phyloP scores from a whole-genome alignment of 2,329 filamentous ascomycete species.

The Periconia digitata region DNA sequence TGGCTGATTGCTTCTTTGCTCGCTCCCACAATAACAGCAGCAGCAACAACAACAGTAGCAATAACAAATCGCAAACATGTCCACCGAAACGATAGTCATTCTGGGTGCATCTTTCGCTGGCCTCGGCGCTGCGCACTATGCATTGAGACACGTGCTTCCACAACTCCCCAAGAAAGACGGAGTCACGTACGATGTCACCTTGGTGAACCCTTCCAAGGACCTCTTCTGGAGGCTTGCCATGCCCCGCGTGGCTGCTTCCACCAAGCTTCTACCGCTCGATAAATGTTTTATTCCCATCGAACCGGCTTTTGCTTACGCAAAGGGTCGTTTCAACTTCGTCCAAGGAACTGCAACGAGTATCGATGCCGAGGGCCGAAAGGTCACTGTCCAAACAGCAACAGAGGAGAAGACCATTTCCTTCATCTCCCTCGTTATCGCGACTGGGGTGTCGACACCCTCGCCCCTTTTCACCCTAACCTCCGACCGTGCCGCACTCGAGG shows the following conservation, averaged over 20 bases:
- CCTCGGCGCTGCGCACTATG: conserved; percentile 39
- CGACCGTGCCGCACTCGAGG: conserved; percentile 25
- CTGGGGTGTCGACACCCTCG: conserved; percentile 53
- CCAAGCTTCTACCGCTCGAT: conserved; percentile 50
- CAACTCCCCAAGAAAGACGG: conserved; percentile 36
- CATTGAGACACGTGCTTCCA: conserved; percentile 39
- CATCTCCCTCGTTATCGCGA: conserved; percentile 58
- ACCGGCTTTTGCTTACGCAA: conserved; percentile 54
- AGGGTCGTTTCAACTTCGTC: conserved; percentile 54
- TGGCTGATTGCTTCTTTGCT: conserved; percentile 7
- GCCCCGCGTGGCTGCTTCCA: conserved; percentile 56
- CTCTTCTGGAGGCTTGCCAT: conserved; percentile 59
- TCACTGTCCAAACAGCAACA: conserved; percentile 41
- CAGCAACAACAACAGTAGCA: conserved; percentile 11
- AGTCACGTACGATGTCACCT: conserved; percentile 53
- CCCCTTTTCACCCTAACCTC: conserved; percentile 49
- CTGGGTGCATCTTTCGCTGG: conserved; percentile 41
- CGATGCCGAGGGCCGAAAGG: conserved; percentile 48
- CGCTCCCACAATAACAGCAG: conserved; percentile 1
- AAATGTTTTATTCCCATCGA: conserved; percentile 56
- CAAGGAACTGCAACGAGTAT: conserved; percentile 54
- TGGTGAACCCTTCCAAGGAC: conserved; percentile 58
- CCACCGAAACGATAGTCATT: conserved; percentile 39
- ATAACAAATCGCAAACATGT: too few species aligned
- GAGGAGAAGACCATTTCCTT: conserved; percentile 47